Conservation (phyloP, 1,139 yeast genomes). For the Sugiyamaella xylanicola region DNA sequence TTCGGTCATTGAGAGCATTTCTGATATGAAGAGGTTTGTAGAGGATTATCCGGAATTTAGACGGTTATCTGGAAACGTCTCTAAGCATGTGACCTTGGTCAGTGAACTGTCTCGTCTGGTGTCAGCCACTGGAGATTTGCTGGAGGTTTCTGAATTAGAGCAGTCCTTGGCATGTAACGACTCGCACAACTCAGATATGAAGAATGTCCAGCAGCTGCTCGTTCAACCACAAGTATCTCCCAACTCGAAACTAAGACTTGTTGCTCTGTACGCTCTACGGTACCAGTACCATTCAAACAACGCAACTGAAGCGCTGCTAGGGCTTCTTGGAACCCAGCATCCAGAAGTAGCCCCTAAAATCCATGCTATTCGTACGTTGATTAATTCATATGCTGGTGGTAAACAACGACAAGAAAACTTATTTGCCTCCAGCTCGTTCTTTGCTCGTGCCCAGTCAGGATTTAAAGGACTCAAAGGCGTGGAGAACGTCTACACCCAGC, state of each 20-base stretch:
- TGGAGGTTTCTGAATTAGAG: conserved; percentile 89
- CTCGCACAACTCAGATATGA: conserved; percentile 53
- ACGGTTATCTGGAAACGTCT: conserved; percentile 82
- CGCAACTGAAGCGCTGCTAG: conserved; percentile 46
- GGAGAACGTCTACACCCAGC: conserved; percentile 68
- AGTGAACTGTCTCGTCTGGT: conserved; percentile 76
- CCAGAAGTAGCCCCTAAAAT: conserved; percentile 27
- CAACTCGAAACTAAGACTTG: conserved; percentile 57
- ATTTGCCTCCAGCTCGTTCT: conserved; percentile 46
- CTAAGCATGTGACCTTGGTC: conserved; percentile 88
- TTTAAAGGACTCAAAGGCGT: conserved; percentile 50
- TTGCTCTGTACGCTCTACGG: conserved; percentile 71
- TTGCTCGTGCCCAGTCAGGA: conserved; percentile 49
- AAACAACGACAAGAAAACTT: conserved; percentile 50
- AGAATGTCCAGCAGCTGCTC: conserved; percentile 51
- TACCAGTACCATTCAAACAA: conserved; percentile 55
- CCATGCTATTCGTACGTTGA: conserved; percentile 32
- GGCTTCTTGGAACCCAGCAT: conserved; percentile 44
- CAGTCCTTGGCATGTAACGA: conserved; percentile 78
- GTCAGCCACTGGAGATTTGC: conserved; percentile 59
- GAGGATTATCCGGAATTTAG: conserved; percentile 94
- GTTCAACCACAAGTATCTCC: conserved; percentile 37
- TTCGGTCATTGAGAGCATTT: conserved; percentile 69
- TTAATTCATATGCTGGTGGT: conserved; percentile 45
- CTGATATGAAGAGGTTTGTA: conserved; percentile 86